phyloP scores from a whole-genome alignment of 108 stramenopile species.

The Pseudonitzschia pungens region DNA sequence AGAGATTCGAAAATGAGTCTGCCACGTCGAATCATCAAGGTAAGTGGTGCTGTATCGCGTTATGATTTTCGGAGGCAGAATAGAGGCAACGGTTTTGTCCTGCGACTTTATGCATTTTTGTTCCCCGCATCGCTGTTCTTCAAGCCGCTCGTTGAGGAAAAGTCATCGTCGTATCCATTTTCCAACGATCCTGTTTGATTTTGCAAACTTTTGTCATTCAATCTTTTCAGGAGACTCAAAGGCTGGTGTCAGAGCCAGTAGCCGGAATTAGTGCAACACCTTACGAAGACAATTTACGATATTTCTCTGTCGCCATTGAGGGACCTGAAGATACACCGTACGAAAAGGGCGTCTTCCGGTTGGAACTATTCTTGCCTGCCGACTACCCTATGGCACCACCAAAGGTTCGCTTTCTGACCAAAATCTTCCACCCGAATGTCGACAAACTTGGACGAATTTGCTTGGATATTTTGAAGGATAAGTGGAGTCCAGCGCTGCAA shows the following conservation, averaged over 20 bases:
- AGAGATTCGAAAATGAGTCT: slow-evolving; percentile 4
- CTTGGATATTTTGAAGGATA: slow-evolving; percentile 99
- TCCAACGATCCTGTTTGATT: too few relatives aligned
- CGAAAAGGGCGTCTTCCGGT: slow-evolving; percentile 88
- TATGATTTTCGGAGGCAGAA: neutral
- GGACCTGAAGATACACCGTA: slow-evolving; percentile 96
- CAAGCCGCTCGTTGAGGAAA: neutral
- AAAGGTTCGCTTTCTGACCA: slow-evolving; percentile 98
- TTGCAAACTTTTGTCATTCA: neutral
- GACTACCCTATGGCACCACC: slow-evolving; percentile 99
- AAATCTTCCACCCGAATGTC: slow-evolving; percentile 99
- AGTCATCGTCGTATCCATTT: neutral
- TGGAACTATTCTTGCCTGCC: slow-evolving; percentile 96
- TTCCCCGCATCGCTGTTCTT: neutral
- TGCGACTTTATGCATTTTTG: neutral
- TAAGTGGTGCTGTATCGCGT: neutral
- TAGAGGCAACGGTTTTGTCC: neutral
- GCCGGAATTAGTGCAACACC: slow-evolving; percentile 96
- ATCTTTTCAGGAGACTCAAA: slow-evolving; percentile 84
- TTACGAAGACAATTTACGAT: slow-evolving; percentile 97
- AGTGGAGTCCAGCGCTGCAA: slow-evolving; percentile 99
- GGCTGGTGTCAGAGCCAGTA: slow-evolving; percentile 95
- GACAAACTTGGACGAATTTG: slow-evolving; percentile 98
- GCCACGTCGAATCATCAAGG: slow-evolving; percentile 14
- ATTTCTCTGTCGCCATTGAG: slow-evolving; percentile 96